Conservation (phyloP, 257 asterid genomes). For the Datura wrightii region DNA sequence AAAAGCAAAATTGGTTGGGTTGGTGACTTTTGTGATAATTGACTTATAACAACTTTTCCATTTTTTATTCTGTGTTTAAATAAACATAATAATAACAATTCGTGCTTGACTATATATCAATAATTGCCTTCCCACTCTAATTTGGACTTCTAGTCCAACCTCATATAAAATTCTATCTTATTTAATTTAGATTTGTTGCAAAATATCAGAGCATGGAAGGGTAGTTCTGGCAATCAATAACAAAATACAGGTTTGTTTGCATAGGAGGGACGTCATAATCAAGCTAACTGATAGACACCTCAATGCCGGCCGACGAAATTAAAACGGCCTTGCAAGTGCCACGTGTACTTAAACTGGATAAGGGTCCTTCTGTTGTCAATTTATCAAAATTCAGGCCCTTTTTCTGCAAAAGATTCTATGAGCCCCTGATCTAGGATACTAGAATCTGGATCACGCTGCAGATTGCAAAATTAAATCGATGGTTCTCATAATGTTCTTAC, state of each 20-base stretch:
- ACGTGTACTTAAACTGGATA: conserved; percentile 56
- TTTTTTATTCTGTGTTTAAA: background rate
- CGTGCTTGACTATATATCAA: background rate
- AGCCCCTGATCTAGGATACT: background rate
- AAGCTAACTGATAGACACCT: conserved; percentile 21
- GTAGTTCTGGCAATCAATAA: conserved; percentile 37
- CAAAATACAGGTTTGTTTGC: background rate
- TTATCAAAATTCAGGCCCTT: conserved; percentile 34
- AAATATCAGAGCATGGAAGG: conserved; percentile 34
- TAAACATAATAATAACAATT: too few species aligned
- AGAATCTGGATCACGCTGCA: conserved; percentile 7
- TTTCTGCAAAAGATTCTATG: background rate
- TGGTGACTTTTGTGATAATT: background rate
- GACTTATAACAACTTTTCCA: background rate
- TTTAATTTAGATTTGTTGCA: background rate
- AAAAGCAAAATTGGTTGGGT: background rate
- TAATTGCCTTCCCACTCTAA: too few species aligned
- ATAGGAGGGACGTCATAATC: conserved; percentile 37
- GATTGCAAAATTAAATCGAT: background rate
- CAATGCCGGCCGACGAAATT: conserved; percentile 42
- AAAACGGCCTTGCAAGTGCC: conserved; percentile 40
- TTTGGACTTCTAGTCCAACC: background rate
- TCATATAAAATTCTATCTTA: background rate
- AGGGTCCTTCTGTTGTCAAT: conserved; percentile 43
- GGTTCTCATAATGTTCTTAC: too few species aligned